Percentiles rank a stretch among this genome's conserved stretches.
Evolutionary conservation across 257 asterid genomes (phyloP).

Genomic region (Salvia hispanica): DNA sequence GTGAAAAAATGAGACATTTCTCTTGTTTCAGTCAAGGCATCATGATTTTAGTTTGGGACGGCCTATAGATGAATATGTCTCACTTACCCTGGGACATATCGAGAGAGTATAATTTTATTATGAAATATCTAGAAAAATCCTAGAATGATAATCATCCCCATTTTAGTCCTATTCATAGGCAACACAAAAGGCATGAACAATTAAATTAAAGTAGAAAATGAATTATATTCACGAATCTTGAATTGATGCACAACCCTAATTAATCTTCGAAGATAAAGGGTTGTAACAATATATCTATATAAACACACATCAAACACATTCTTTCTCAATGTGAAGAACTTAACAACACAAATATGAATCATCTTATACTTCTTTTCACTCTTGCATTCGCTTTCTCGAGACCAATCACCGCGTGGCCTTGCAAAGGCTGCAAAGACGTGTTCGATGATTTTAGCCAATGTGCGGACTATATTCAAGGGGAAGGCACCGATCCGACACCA

Average conservation of each 20-base stretch:
- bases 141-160: background rate
- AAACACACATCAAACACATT: background rate
- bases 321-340: background rate
- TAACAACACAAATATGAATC: conserved; percentile 1
- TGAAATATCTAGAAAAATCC: background rate
- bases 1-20: too few relatives aligned
- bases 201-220: background rate
- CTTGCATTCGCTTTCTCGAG: background rate
- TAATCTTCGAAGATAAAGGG: conserved; percentile 15
- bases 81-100: too few relatives aligned
- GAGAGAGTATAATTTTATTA: too few relatives aligned
- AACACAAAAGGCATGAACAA: conserved; percentile 23
- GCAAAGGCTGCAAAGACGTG: conserved; percentile 34
- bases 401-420: background rate
- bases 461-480: conserved; percentile 24
- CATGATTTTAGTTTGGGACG: too few relatives aligned
- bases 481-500: background rate
- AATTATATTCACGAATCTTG: conserved; percentile 15
- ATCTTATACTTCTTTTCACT: background rate
- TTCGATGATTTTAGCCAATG: conserved; percentile 28
- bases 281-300: background rate
- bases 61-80: too few relatives aligned
- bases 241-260: background rate
- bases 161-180: background rate
- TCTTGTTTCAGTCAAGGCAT: too few relatives aligned